Evolutionary conservation across 1,139 yeast genomes (phyloP), one percentile per base, ranked within the genome.

Genomic region (Protomyces inouyei): DNA sequence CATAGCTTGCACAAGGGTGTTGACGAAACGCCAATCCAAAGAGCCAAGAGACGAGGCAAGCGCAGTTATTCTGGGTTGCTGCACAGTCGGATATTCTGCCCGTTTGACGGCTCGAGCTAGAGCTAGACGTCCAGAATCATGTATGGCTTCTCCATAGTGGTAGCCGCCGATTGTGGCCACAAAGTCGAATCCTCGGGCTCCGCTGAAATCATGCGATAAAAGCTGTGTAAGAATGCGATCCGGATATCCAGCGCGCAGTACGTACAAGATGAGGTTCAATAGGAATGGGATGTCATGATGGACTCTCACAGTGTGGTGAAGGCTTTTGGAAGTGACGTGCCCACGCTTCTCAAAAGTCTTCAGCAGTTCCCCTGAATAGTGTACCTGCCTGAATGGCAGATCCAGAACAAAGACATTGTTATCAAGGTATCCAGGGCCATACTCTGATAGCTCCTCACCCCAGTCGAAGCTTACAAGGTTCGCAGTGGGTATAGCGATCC

Each of bases 401-500:
- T 70, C 71, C 18, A 69, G 71, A 32, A 70, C 66, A 60, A 67
- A 70, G 60, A 68, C 21, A 23, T 65, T 67, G 60, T 68, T 68
- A 55, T 68, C 69, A 55, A 70, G 65, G 6, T 66, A 66, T 12
- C 66, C 67, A 16, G 48, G 21, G 21, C 48, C 48, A 18, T 43
- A 43, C 10, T 68, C 66, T 5, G 43, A 1, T n/a, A 37, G 43
- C 43, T 37, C 43, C 54, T 70, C 72, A n/a, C 72, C 72, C 72
- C 72, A 70, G 53, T 70, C 72, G 48, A 68, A 70, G 12, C 66
- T 65, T 16, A 70, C 68, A 10, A 70, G 66, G 54, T 70, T 70
- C 9, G 72, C 72, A 45, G 72, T 64, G 10, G 72, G 72, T 5
- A 70, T 57, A 35, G 63, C 67, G 14, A 70, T 60, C 9, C 72